Evolutionary conservation across 768 basidiomycete species (phyloP).

Genomic region (Dendrothele bispora): DNA sequence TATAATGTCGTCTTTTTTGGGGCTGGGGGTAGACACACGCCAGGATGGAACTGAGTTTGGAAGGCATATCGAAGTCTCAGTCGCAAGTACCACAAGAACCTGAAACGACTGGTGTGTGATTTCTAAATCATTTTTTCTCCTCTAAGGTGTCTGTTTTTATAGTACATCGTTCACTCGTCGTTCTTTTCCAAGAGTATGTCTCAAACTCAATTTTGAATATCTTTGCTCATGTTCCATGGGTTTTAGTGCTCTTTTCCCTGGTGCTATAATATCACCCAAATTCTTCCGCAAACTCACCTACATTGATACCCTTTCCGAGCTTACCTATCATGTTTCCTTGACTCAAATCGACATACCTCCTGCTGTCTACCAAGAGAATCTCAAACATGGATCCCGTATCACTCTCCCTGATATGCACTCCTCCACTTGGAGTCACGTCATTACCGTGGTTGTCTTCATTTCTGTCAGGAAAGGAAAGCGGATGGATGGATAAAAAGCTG

Average conservation of each 20-base stretch:
- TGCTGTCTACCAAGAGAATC: constrained; percentile 78
- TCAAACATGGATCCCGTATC: too few relatives aligned
- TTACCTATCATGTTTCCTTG: constrained; percentile 76
- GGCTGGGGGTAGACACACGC: constrained; percentile 70
- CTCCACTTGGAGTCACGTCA: too few relatives aligned
- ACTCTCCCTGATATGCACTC: too few relatives aligned
- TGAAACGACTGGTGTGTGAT: constrained; percentile 70
- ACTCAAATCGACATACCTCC: constrained; percentile 86
- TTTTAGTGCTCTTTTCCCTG: constrained; percentile 81
- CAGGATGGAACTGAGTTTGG: constrained; percentile 91
- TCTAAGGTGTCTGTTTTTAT: background rate
- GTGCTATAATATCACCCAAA: constrained; percentile 86
- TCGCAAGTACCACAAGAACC: constrained; percentile 83
- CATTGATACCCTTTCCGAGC: constrained; percentile 70
- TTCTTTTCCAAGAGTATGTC: constrained; percentile 81
- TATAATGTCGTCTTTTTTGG: constrained; percentile 88
- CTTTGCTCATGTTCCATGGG: too few relatives aligned
- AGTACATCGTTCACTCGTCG: constrained; percentile 87
- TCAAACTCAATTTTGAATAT: too few relatives aligned
- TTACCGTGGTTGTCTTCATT: too few relatives aligned
- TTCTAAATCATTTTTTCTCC: background rate
- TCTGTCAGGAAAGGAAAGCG: too few relatives aligned
- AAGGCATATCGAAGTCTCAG: constrained; percentile 80
- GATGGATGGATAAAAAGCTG: too few relatives aligned
- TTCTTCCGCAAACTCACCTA: constrained; percentile 85